Base-by-base conservation (phyloP, 768 basidiomycete species). In the Mycena capillaripes region DNA sequence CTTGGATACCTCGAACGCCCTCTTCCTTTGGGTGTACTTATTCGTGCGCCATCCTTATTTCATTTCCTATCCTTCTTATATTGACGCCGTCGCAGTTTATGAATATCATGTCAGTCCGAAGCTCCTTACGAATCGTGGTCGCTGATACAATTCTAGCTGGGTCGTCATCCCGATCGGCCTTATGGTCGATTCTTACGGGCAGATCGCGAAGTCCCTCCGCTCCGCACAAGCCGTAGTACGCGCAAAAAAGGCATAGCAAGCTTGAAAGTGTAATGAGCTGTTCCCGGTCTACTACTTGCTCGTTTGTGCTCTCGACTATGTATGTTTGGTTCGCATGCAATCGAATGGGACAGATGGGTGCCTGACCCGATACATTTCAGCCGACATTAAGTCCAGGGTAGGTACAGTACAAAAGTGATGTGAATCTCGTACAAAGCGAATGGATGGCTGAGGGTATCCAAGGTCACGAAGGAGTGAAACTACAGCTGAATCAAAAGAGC, bases 21-120 rank as follows among this genome's bases (percentile, higher is more conserved):
- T 95, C 42, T 88, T 91, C 77, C 85, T 95, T 62, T 96, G 93
- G 93, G 90, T 95, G 12, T 95, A 95, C 82, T 90, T 95, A 48
- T 78, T 91, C 70, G 94, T 95, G 78, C 76, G 92, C n/a, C 86
- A n/a, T 25, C 21, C 19, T 70, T 67, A 10, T 55, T 40, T 17
- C 46, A n/a, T 57, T 57, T 29, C 46, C 29, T 34, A 27, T 59
- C 23, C 68, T 29, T 70, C 53, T 44, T 21, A 29, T 46, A 34
- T 63, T 34, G 48, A 36, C 14, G 66, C 69, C 27, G 21, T 14
- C 21, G 6, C 73, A 95, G 94, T 90, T 95, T 78, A 93, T 95
- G 93, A 95, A 95, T 76, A 69, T 87, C 59, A 89, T 95, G 93
- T 94, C 91, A 84, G 38, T 56, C 25, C 52, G 14, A 48, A 21